Percentiles rank a stretch among this genome's conserved stretches.
phyloP scores from a whole-genome alignment of 768 basidiomycete species.

The Myochromella boudieri region DNA sequence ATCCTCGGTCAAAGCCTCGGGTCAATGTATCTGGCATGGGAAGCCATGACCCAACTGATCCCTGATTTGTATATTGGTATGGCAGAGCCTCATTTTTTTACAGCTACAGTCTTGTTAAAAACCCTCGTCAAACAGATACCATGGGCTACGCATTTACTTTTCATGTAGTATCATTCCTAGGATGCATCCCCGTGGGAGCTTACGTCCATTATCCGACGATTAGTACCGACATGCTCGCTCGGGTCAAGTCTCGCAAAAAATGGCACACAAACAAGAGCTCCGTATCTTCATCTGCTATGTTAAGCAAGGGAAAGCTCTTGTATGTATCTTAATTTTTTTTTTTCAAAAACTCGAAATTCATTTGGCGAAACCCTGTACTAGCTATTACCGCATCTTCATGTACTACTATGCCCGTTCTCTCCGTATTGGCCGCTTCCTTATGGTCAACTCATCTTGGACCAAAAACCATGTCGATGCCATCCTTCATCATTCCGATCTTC shows the following conservation, averaged over 20 bases:
- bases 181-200: slow-evolving; percentile 73
- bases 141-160: slow-evolving; percentile 99
- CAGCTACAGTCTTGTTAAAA: slow-evolving; percentile 7
- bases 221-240: slow-evolving; percentile 88
- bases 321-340: slow-evolving; percentile 22
- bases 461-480: slow-evolving; percentile 79
- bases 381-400: slow-evolving; percentile 91
- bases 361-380: slow-evolving; percentile 25
- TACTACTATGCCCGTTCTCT: slow-evolving; percentile 78
- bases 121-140: slow-evolving; percentile 63
- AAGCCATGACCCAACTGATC: slow-evolving; percentile 75
- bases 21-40: slow-evolving; percentile 79
- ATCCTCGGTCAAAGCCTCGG: slow-evolving; percentile 90
- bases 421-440: slow-evolving; percentile 68
- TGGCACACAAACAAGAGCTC: slow-evolving; percentile 62
- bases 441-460: slow-evolving; percentile 98
- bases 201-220: slow-evolving; percentile 98
- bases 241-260: slow-evolving; percentile 59
- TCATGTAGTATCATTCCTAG: slow-evolving; percentile 66
- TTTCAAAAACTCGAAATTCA: neutral
- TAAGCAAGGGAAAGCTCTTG: slow-evolving; percentile 66
- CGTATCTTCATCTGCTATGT: slow-evolving; percentile 54
- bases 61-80: slow-evolving; percentile 91
- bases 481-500: slow-evolving; percentile 51
- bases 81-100: slow-evolving; percentile 19